Conservation (phyloP, 495 filamentous ascomycete species). For the Elaphomyces granulatus region DNA sequence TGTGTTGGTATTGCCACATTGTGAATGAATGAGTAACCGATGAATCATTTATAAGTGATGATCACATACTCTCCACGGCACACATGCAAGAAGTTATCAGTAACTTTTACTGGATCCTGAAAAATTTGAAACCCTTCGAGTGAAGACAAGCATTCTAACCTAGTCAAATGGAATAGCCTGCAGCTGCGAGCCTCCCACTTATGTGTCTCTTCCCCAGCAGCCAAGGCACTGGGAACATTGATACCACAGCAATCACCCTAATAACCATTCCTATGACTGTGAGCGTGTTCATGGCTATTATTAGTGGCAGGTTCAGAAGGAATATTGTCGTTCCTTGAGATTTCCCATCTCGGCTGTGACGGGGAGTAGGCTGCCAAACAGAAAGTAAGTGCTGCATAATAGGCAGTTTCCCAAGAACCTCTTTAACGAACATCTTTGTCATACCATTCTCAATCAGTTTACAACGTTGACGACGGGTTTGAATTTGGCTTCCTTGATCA, state of each 20-base stretch:
- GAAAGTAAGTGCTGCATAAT: constrained; percentile 99
- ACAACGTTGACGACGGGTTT: too few species aligned
- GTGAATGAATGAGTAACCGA: too few species aligned
- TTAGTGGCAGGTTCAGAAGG: constrained; percentile 39
- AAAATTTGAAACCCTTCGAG: too few species aligned
- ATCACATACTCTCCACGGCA: too few species aligned
- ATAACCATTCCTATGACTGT: constrained; percentile 42
- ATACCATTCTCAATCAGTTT: constrained; percentile 88
- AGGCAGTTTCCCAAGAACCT: constrained; percentile 85
- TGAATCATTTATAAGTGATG: too few species aligned
- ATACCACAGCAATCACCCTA: constrained; percentile 99
- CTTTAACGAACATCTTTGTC: constrained; percentile 88
- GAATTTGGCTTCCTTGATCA: too few species aligned
- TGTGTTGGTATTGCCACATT: too few species aligned
- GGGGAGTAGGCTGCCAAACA: constrained; percentile 75
- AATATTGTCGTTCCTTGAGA: constrained; percentile 38
- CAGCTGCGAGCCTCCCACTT: constrained; percentile 52
- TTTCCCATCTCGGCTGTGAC: constrained; percentile 70
- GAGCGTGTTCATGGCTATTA: constrained; percentile 13
- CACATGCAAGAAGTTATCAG: too few species aligned
- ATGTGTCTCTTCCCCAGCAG: constrained; percentile 71
- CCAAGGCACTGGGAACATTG: constrained; percentile 87
- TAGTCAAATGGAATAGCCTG: constrained; percentile 89
- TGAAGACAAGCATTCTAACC: too few species aligned
- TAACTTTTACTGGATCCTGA: too few species aligned